Base-by-base conservation (phyloP, 139 green algal genomes). In the Tetradesmus obliquus region DNA sequence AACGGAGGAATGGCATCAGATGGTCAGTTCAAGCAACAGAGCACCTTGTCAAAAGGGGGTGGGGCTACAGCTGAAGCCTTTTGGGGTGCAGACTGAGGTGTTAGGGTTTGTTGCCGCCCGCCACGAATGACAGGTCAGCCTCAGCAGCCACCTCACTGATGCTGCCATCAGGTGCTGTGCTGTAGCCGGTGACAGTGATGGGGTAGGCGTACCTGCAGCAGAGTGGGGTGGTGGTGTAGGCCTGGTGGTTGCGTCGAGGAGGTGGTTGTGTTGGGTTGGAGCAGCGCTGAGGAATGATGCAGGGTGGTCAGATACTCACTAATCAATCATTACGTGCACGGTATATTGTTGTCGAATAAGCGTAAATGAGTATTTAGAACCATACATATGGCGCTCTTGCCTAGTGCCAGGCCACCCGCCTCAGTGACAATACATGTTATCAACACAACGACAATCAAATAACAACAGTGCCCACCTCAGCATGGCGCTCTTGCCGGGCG, bases 401-500 rank as follows among this genome's bases (percentile, higher is more conserved):
- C 96, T 7, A 97, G 98, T 1, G 98, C 97, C 54, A 99, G 95
- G 10, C 51, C 81, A 54, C 45, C 53, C 32, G 53, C 54, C 2
- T 10, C 81, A 86, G 10, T 72, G 62, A 66, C 57, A 66, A 7
- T 66, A 7, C 8, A 66, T 66, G 10, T 22, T 5, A 72, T 10
- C 62, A 72, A 10, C 62, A 72, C 62, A 72, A 71, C 15, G 60
- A 71, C 5, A 71, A 22, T 3, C 60, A 24, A 19, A 17, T 24
- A 5, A n/a, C 55, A 79, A 9, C 17, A 10, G 4, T 1, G 24
- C 94, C 24, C 92, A 98, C 96, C 95, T 93, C 55, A 99, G 96
- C 97, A 99, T 98, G 53, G 98, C 96, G 20, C 88, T 93, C 95
- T 99, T 99, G 53, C 97, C 97, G 2, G 97, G 98, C 1, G 98